Base-by-base conservation (phyloP, 2,329 filamentous ascomycete genomes). In the Talaromyces sp. region DNA sequence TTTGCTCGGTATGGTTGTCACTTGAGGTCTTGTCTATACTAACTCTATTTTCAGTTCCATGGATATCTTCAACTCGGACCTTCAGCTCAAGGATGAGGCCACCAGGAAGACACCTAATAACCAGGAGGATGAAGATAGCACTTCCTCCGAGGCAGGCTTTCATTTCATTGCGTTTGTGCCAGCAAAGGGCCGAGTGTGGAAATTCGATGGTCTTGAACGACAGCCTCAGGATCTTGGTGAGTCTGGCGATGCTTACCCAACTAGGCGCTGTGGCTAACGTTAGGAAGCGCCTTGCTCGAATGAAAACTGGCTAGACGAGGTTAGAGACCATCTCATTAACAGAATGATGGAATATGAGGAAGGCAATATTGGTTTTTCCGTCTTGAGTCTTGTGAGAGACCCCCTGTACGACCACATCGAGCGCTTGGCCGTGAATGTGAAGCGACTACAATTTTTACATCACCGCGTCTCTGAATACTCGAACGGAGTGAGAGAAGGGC, bases 131-230 rank as follows among this genome's bases (percentile, higher is more conserved):
- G 75, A 75, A 36, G 79, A 80, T 55, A 77, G 76, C 13, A 73
- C 76, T 4, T 78, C 83, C 7, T 76, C 81, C 0, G 84, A 90
- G n/a, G 82, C 84, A 13, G 87, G 85, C 0, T 95, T 89, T 70
- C 93, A 98, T 71, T 98, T 95, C 73, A 89, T 96, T 65, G 93
- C 92, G 7, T 96, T 93, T 70, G 87, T 97, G 32, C 91, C 91
- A 2, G 84, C 87, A 15, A 81, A 84, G n/a, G 87, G 85, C 2
- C 80, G 85, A 60, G 84, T 96, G 15, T 97, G 92, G 92, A 91
- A 93, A 72, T 85, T 98, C 5, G 93, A 98, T 73, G 93, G 93
- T 4, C 79, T 97, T 25, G 87, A 93, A 72, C 80, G 80, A 49
- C 85, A 87, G 65, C 93, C 92, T 3, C 82, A 86, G 36, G 83